These are phyloP conservation scores for Pseudogymnoascus sp. DNA, from an alignment of 2,329 filamentous ascomycete species.

Conservation along the genomic window DNA sequence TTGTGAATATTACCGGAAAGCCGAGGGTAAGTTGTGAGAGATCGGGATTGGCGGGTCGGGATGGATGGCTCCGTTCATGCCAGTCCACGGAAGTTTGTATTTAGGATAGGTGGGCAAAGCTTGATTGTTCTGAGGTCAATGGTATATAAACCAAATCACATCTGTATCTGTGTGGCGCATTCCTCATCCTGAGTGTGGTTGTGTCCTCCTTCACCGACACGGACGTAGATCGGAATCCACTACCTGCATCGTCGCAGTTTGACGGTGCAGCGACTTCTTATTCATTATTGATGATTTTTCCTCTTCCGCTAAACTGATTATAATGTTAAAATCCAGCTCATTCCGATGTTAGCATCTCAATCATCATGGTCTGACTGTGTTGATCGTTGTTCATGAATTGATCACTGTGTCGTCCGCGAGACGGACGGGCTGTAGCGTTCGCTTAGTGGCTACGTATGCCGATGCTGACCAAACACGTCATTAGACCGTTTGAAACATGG, in stretches of 20 bases:
- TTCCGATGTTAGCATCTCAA: background rate
- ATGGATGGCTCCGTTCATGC: background rate
- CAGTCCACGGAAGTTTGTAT: background rate
- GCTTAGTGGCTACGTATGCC: slow-evolving; percentile 1
- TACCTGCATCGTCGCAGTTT: background rate
- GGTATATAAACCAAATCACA: slow-evolving; percentile 1
- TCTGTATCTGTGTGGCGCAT: background rate
- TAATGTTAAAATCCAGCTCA: background rate
- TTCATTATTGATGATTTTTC: background rate
- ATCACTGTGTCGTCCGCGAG: background rate
- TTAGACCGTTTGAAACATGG: background rate
- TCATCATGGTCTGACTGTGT: background rate
- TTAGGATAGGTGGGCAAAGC: background rate
- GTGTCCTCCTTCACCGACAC: background rate
- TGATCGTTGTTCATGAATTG: slow-evolving; percentile 5
- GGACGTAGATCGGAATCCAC: background rate
- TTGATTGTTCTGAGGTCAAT: background rate
- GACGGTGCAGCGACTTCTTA: background rate
- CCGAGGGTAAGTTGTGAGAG: background rate
- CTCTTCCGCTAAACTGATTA: background rate
- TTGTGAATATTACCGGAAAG: background rate
- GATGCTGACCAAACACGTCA: slow-evolving; percentile 5
- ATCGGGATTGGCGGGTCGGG: background rate
- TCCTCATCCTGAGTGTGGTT: background rate
- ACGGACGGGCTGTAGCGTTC: background rate